phyloP scores from a whole-genome alignment of 116 monocot species.

The Posidonia oceanica region DNA sequence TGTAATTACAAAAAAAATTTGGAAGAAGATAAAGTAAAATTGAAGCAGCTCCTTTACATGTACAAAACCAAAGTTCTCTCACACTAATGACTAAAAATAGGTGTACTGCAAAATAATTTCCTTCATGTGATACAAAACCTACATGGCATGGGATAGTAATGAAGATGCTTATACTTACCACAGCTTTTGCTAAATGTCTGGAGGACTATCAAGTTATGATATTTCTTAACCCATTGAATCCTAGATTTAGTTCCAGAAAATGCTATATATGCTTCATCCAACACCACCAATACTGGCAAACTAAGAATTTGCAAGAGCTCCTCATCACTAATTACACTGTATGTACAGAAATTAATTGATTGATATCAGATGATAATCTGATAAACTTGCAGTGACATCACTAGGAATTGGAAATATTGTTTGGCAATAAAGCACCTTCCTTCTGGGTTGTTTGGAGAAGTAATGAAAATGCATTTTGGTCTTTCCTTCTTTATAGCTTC shows the following conservation, averaged over 20 bases:
- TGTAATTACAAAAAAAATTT: too few species aligned
- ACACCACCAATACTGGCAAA: conserved; percentile 77
- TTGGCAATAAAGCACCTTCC: conserved; percentile 53
- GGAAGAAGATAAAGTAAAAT: too few species aligned
- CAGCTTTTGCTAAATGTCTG: conserved; percentile 98
- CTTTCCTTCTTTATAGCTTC: conserved; percentile 71
- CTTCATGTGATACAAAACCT: too few species aligned
- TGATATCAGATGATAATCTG: not conserved
- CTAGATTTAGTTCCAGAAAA: conserved; percentile 72
- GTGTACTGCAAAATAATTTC: too few species aligned
- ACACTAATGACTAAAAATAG: too few species aligned
- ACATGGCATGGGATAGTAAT: too few species aligned
- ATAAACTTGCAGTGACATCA: not conserved
- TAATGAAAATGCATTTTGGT: conserved; percentile 92
- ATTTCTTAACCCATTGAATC: conserved; percentile 92
- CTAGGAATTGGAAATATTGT: not conserved
- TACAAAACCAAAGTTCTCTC: too few species aligned
- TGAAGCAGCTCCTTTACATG: too few species aligned
- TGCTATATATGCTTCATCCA: conserved; percentile 98
- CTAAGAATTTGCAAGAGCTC: conserved; percentile 69
- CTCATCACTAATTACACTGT: conserved; percentile 79
- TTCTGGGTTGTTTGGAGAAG: conserved; percentile 97
- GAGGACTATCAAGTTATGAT: conserved; percentile 90
- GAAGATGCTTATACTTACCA: conserved; percentile 22
- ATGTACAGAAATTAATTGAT: conserved; percentile 7